A percentile compares a stretch with the other conserved stretches of the same genome.
phyloP scores from a whole-genome alignment of 83 land plant species.

The Diphasiastrum complanatum region DNA sequence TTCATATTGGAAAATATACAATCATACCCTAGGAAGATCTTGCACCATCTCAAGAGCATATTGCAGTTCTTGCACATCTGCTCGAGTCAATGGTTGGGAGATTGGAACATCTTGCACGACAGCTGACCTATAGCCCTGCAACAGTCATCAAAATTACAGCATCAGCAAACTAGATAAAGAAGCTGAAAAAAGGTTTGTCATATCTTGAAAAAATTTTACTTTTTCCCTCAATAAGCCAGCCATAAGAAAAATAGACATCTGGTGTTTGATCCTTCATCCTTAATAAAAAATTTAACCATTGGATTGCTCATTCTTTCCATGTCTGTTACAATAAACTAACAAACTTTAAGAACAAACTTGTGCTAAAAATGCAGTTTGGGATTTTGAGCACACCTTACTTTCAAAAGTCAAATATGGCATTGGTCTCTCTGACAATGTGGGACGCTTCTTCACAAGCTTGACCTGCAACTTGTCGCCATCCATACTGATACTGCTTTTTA shows the following conservation, averaged over 20 bases:
- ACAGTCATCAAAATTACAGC: neutral
- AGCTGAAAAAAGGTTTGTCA: no score
- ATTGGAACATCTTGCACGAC: constrained; percentile 90
- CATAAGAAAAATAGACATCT: no score
- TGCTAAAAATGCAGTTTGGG: no score
- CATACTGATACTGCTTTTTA: constrained; percentile 68
- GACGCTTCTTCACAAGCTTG: constrained; percentile 89
- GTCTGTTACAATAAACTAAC: no score
- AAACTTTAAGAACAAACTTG: no score
- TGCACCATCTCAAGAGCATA: constrained; percentile 68
- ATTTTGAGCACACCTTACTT: no score
- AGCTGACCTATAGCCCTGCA: constrained; percentile 65
- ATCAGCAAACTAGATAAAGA: neutral
- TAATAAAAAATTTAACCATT: no score
- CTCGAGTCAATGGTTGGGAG: constrained; percentile 65
- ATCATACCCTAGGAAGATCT: constrained; percentile 56
- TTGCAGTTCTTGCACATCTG: constrained; percentile 69
- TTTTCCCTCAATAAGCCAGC: no score
- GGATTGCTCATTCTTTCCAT: no score
- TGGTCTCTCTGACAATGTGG: constrained; percentile 51
- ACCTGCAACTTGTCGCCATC: constrained; percentile 60
- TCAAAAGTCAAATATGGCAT: constrained; percentile 76
- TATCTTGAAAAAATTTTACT: no score
- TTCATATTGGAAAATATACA: neutral
- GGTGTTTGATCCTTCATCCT: no score